Evolutionary conservation across 129 eudicot species (phyloP).

Genomic region (Helianthus tuberosus): DNA sequence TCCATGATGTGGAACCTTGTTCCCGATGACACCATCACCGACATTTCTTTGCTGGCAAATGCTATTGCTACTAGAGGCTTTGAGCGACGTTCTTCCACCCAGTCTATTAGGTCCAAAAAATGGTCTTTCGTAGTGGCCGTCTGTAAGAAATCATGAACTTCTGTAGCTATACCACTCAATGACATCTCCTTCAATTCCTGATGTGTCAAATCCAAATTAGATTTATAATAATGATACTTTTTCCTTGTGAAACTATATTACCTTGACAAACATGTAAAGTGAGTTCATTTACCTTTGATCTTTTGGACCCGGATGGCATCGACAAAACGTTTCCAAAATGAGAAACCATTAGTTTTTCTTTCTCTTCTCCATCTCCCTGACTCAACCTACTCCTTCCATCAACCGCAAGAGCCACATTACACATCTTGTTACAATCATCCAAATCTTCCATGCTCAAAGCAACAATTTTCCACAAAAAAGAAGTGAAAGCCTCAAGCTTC

Average conservation of each 20-base stretch:
- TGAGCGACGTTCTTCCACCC: slow-evolving; percentile 66
- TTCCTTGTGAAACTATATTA: too few species aligned
- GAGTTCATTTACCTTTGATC: slow-evolving; percentile 10
- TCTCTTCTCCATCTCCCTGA: slow-evolving; percentile 37
- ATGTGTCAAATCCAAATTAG: not conserved
- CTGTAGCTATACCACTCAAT: slow-evolving; percentile 38
- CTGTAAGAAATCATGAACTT: slow-evolving; percentile 43
- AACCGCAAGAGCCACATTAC: slow-evolving; percentile 52
- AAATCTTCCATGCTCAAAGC: slow-evolving; percentile 19
- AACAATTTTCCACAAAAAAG: slow-evolving; percentile 29
- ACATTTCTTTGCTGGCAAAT: slow-evolving; percentile 32
- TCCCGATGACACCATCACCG: slow-evolving; percentile 62
- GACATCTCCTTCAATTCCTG: slow-evolving; percentile 39
- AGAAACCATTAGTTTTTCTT: slow-evolving; percentile 21
- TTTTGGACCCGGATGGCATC: slow-evolving; percentile 54
- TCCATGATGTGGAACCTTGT: slow-evolving; percentile 38
- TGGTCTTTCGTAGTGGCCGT: slow-evolving; percentile 44
- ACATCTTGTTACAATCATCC: slow-evolving; percentile 2
- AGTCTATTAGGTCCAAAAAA: slow-evolving; percentile 59
- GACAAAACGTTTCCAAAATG: slow-evolving; percentile 70
- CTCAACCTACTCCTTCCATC: slow-evolving; percentile 55
- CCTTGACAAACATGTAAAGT: too few species aligned
- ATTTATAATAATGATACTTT: not conserved
- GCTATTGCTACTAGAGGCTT: slow-evolving; percentile 40
- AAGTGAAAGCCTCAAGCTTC: slow-evolving; percentile 46